Evolutionary conservation across 495 filamentous ascomycete species (phyloP).

Genomic region (Corynascus novoguineensis): DNA sequence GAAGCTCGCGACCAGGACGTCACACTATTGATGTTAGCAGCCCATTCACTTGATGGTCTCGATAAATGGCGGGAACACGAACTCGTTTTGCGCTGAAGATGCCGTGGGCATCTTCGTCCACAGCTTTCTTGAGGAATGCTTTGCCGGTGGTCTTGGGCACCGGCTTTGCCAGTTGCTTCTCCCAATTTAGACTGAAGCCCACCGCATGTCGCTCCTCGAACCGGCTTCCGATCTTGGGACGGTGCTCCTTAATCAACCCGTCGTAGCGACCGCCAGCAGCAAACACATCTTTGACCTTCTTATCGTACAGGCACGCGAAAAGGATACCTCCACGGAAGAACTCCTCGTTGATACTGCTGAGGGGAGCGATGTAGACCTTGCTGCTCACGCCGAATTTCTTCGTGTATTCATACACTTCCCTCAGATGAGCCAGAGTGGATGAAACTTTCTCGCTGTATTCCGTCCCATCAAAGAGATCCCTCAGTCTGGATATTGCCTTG

Average conservation of each 20-base stretch:
- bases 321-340: conserved; percentile 85
- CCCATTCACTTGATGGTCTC: background rate
- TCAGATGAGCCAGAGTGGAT: conserved; percentile 71
- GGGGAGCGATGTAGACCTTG: conserved; percentile 78
- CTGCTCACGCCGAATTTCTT: conserved; percentile 66
- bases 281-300: conserved; percentile 75
- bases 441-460: conserved; percentile 60
- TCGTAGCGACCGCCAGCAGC: conserved; percentile 95
- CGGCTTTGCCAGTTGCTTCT: conserved; percentile 63
- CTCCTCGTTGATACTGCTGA: conserved; percentile 85
- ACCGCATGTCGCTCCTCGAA: conserved; percentile 65
- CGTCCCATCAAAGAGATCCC: conserved; percentile 65
- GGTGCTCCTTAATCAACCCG: conserved; percentile 67
- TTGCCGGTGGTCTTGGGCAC: conserved; percentile 57
- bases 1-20: conserved; percentile 84
- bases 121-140: conserved; percentile 58
- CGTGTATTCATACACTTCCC: conserved; percentile 66
- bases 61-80: conserved; percentile 25
- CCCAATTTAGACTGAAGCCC: conserved; percentile 88
- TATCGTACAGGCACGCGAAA: conserved; percentile 89
- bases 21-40: conserved; percentile 56
- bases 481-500: conserved; percentile 68
- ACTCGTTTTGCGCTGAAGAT: conserved; percentile 62
- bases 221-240: conserved; percentile 50
- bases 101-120: conserved; percentile 48